Evolutionary conservation across 129 eudicot genomes (phyloP), one percentile per base, ranked within the genome.

Genomic region (Deinandra increscens): DNA sequence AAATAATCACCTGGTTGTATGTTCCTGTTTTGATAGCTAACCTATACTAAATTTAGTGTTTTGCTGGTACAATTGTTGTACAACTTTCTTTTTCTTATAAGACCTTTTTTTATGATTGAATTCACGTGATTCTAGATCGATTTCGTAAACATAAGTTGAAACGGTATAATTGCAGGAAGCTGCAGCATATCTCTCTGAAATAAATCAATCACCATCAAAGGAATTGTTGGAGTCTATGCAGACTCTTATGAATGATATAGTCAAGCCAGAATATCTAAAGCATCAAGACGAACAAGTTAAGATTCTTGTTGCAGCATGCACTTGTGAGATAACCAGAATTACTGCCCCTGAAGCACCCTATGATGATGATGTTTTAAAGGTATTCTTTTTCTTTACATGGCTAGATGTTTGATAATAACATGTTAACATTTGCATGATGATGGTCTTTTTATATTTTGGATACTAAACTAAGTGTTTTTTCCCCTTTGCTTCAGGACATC

Each of bases 271-370:
- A 70, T 75, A 89, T 66, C 73, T 93, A 51, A 85, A 93, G 58
- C 96, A 93, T 86, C 87, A 84, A 69, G 99, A 93, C 59, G 81
- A 84, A 65, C 90, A 93, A 69, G 93, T 87, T 58, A 87, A 78
- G 75, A 95, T 89, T 71, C 85, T 87, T 69, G 95, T 93, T 75
- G 99, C 99, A 43, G 59, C 97, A 18, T 93, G 99, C 80, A 77
- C 87, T 23, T 89, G 99, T 79, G 99, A 93, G 82, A 87, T 93
- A 39, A 89, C 97, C 55, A 75, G 99, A 71, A 85, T 93, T 46
- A 93, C 99, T 71, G 99, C 99, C 50, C 99, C 99, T 20, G 99
- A 93, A 78, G 90, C 97, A 41, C 99, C 99, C 15, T 93, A 89
- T 31, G 87, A 76, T 51, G 99, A 93, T 77, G 95, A 85, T 55